Conservation (phyloP, 441 rosid genomes). For the Populus hybrid region DNA sequence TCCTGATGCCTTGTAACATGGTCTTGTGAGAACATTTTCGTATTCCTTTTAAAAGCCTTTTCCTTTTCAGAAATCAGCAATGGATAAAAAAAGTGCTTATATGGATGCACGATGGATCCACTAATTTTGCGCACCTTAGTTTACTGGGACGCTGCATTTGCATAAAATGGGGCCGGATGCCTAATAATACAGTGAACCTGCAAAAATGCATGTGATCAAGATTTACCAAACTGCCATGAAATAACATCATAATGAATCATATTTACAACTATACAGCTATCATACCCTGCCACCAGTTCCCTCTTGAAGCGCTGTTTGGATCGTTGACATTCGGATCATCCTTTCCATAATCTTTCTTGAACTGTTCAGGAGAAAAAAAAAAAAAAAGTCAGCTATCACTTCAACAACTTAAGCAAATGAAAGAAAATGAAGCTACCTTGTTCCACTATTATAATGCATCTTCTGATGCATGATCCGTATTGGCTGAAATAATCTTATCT, state of each 20-base stretch:
- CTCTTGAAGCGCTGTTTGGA: conserved; percentile 61
- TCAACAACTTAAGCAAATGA: not conserved
- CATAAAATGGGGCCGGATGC: not conserved
- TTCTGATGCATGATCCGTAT: not conserved
- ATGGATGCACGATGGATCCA: not conserved
- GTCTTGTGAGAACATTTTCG: not conserved
- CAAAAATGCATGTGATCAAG: conserved; percentile 2
- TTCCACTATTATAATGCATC: not conserved
- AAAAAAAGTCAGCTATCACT: not conserved
- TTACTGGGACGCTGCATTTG: conserved; percentile 10
- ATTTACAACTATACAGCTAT: not conserved
- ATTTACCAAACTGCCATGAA: not conserved
- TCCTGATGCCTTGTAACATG: not conserved
- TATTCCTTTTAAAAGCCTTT: not conserved
- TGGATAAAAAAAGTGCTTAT: not conserved
- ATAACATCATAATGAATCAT: too few relatives aligned
- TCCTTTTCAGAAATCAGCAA: not conserved
- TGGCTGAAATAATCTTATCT: not conserved
- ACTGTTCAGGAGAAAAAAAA: conserved; percentile 16
- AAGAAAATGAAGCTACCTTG: not conserved
- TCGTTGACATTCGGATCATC: conserved; percentile 49
- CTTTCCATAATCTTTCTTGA: conserved; percentile 47
- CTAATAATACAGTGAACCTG: conserved; percentile 64
- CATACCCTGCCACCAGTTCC: conserved; percentile 97
- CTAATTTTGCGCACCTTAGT: conserved; percentile 2